Conservation (phyloP, 257 asterid genomes). For the Lycium ferocissimum region DNA sequence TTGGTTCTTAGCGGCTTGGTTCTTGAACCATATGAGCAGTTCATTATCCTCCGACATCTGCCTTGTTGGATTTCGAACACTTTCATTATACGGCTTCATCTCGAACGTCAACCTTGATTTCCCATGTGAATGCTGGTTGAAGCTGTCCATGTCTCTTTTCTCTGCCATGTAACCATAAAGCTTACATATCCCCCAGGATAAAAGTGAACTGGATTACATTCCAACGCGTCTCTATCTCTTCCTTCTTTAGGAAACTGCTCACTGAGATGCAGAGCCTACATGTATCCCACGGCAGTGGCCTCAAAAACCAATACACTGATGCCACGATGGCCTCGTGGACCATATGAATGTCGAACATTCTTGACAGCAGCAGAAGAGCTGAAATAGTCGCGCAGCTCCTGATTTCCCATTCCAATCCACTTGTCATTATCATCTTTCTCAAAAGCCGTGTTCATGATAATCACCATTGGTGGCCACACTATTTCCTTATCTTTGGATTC, state of each 20-base stretch:
- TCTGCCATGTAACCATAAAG: conserved; percentile 67
- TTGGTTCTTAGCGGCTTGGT: conserved; percentile 55
- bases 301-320: conserved; percentile 63
- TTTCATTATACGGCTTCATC: conserved; percentile 58
- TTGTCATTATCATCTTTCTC: conserved; percentile 55
- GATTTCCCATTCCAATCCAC: conserved; percentile 83
- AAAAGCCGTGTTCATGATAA: conserved; percentile 45
- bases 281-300: conserved; percentile 61
- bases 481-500: conserved; percentile 65
- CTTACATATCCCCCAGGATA: conserved; percentile 62
- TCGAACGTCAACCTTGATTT: conserved; percentile 68
- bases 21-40: conserved; percentile 53
- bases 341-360: conserved; percentile 61
- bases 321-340: conserved; percentile 82
- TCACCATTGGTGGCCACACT: conserved; percentile 74
- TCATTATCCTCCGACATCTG: conserved; percentile 82
- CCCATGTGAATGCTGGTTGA: conserved; percentile 66
- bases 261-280: conserved; percentile 67
- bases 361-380: conserved; percentile 42
- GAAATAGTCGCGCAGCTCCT: conserved; percentile 63
- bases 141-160: conserved; percentile 55
- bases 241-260: conserved; percentile 50
- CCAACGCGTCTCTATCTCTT: conserved; percentile 64
- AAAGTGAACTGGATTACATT: conserved; percentile 35
- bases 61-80: conserved; percentile 59